phyloP scores from a whole-genome alignment of 257 asterid genomes.

The Handroanthus guayacan region DNA sequence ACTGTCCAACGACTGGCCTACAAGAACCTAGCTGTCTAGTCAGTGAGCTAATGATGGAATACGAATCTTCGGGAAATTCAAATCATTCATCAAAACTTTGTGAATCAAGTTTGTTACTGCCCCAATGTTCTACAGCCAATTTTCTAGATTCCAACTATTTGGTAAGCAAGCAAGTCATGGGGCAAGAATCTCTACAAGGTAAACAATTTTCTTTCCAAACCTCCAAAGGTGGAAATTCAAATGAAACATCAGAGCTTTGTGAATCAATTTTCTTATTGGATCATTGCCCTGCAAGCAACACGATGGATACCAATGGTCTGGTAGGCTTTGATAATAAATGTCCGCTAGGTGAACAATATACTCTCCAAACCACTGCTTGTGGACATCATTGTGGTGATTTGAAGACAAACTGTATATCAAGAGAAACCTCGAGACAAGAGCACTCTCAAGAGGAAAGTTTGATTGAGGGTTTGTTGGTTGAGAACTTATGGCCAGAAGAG shows the following conservation, averaged over 20 bases:
- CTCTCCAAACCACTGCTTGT: not conserved
- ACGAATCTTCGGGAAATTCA: conserved; percentile 12
- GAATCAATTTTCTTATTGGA: conserved; percentile 21
- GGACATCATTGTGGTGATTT: not conserved
- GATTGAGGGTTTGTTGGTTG: conserved; percentile 24
- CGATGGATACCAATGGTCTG: conserved; percentile 14
- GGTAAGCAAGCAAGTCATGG: conserved; percentile 8
- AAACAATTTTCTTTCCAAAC: conserved; percentile 9
- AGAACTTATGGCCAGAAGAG: conserved; percentile 31
- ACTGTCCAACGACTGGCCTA: conserved; percentile 14
- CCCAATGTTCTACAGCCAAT: conserved; percentile 17
- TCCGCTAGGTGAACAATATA: not conserved
- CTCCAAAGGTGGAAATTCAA: not conserved
- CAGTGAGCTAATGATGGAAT: conserved; percentile 10
- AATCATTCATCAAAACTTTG: conserved; percentile 5
- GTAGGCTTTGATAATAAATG: conserved; percentile 22
- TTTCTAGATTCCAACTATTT: conserved; percentile 14
- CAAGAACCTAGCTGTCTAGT: conserved; percentile 24
- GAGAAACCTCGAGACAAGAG: conserved; percentile 32
- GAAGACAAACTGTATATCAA: conserved; percentile 12
- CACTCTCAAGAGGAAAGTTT: conserved; percentile 35
- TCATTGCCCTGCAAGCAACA: conserved; percentile 24
- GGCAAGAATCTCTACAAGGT: conserved; percentile 28
- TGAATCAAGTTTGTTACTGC: conserved; percentile 21
- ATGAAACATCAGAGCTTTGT: conserved; percentile 18